phyloP scores from a whole-genome alignment of 495 filamentous ascomycete species.

The Penicillium bovifimosum region DNA sequence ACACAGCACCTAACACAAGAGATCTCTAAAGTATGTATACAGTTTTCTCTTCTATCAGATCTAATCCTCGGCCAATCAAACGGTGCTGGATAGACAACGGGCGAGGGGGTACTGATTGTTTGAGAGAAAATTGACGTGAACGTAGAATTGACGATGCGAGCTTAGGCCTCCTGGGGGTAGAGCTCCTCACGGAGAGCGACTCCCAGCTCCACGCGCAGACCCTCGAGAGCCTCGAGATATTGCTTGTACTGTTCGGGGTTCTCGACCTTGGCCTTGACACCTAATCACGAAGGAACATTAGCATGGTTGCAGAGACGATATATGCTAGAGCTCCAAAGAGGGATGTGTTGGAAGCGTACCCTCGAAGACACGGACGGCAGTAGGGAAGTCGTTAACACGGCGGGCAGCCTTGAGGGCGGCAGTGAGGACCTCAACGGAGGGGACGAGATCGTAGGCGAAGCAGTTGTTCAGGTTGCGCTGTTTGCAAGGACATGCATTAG shows the following conservation, averaged over 20 bases:
- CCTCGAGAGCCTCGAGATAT: slow-evolving; percentile 90
- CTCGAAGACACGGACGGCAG: slow-evolving; percentile 96
- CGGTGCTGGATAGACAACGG: slow-evolving; percentile 12
- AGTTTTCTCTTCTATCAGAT: slow-evolving; percentile 40
- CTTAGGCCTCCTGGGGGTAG: slow-evolving; percentile 72
- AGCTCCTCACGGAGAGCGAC: slow-evolving; percentile 89
- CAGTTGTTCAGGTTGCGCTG: slow-evolving; percentile 99
- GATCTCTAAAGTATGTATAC: slow-evolving; percentile 46
- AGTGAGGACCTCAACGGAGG: slow-evolving; percentile 83
- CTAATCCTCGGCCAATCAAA: slow-evolving; percentile 18
- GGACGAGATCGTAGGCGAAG: slow-evolving; percentile 99
- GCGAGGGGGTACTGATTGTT: slow-evolving; percentile 13
- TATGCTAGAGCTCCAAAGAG: not conserved
- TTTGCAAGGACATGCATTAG: slow-evolving; percentile 3
- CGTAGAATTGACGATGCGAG: slow-evolving; percentile 18
- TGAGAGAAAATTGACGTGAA: slow-evolving; percentile 26
- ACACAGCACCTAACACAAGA: slow-evolving; percentile 27
- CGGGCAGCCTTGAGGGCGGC: slow-evolving; percentile 88
- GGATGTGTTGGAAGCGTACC: slow-evolving; percentile 49
- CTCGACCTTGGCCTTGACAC: slow-evolving; percentile 99
- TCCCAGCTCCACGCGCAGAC: slow-evolving; percentile 88
- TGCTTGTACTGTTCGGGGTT: slow-evolving; percentile 96
- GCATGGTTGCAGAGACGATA: not conserved
- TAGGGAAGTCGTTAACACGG: slow-evolving; percentile 97
- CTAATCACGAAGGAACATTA: slow-evolving; percentile 41